These are phyloP conservation scores for Spathaspora sp. DNA, from an alignment of 1,139 yeast genomes.

Conservation along the genomic window DNA sequence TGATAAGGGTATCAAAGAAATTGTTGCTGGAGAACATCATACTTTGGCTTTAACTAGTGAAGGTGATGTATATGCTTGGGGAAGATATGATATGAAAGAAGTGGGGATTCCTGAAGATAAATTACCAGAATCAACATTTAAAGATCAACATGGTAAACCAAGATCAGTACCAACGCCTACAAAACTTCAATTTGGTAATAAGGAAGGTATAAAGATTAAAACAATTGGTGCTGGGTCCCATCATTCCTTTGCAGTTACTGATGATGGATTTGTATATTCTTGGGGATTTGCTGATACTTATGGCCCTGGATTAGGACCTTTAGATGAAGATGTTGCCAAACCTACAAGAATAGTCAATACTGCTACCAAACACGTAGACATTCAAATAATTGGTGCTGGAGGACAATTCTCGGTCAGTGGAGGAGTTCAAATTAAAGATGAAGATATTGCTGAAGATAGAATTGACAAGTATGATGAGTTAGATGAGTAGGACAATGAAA, in stretches of 20 bases:
- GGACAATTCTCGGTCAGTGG: slow-evolving; percentile 93
- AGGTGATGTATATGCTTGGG: slow-evolving; percentile 82
- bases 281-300: slow-evolving; percentile 99
- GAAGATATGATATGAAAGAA: slow-evolving; percentile 91
- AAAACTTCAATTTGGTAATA: slow-evolving; percentile 38
- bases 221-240: slow-evolving; percentile 84
- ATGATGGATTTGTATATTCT: slow-evolving; percentile 81
- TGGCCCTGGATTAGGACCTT: slow-evolving; percentile 92
- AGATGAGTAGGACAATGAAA: slow-evolving; percentile 20
- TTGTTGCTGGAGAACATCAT: slow-evolving; percentile 96
- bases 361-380: slow-evolving; percentile 79
- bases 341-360: slow-evolving; percentile 91
- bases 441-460: slow-evolving; percentile 61
- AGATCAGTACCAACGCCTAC: slow-evolving; percentile 91
- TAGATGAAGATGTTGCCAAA: slow-evolving; percentile 81
- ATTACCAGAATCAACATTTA: slow-evolving; percentile 65
- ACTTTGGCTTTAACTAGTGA: slow-evolving; percentile 68
- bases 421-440: slow-evolving; percentile 65
- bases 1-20: slow-evolving; percentile 54
- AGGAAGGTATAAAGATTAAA: slow-evolving; percentile 46
- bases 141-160: slow-evolving; percentile 76
- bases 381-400: slow-evolving; percentile 78
- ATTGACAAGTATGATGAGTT: slow-evolving; percentile 48
- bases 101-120: slow-evolving; percentile 72
- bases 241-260: slow-evolving; percentile 83